Evolutionary conservation across 2,329 filamentous ascomycete genomes (phyloP), one percentile per base, ranked within the genome.

Genomic region (Paecilomyces formosus): DNA sequence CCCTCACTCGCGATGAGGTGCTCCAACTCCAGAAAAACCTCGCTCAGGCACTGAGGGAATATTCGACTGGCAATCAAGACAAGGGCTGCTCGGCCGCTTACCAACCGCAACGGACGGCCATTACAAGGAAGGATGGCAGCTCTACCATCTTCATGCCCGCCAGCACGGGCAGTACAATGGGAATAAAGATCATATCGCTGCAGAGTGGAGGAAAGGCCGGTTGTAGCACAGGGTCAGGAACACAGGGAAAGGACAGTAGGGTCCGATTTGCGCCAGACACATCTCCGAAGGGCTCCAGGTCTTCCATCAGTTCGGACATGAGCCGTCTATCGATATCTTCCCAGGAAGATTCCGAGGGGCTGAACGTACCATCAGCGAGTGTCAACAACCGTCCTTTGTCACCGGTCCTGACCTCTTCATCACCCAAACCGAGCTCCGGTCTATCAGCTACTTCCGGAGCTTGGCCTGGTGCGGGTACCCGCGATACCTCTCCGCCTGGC

Each of bases 81-180:
- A 76, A 82, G 35, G 81, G 81, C 35, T 86, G 82, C 64, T 82
- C 80, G 57, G 81, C 83, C 1, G 77, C 79, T 9, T 86, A 83
- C 61, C 86, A 89, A 61, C 85, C 85, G 0, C 79, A 82, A 58
- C 78, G 85, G 49, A 87, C 84, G 1, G 77, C 81, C 1, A 79
- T 88, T 56, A 83, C 82, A 56, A 81, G 83, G 12, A 81, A 80
- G 55, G 81, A 85, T 78, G 85, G 85, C 3, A 79, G 81, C 31
- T 85, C 82, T 1, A 87, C 84, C 3, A 74, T 88, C 9, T 87
- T 88, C 72, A 87, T 88, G 84, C 86, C 87, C 2, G 85, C 85
- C 12, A 85, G 79, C 45, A 84, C 82, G 13, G 80, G 82, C 30
- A 78, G 79, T 49, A 80, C 82, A 2, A 76, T 86, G 18, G 86